These are phyloP conservation scores for Rubroboletus satanas DNA, from an alignment of 768 basidiomycete genomes.

Conservation along the genomic window DNA sequence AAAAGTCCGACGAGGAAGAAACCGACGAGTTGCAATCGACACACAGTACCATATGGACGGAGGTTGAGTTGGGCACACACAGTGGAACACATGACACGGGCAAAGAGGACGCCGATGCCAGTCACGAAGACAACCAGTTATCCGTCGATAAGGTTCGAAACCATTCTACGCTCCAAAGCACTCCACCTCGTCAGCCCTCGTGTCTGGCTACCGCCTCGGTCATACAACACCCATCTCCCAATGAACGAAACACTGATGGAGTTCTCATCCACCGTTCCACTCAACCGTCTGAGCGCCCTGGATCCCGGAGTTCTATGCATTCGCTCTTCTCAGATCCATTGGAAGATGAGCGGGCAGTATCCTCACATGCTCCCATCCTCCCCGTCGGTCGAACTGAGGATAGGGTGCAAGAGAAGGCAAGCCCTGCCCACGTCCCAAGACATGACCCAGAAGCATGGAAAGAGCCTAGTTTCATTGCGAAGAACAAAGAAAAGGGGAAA, in stretches of 20 bases:
- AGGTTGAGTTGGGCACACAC: neutral
- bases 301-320: constrained; percentile 14
- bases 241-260: neutral
- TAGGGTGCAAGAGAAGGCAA: neutral
- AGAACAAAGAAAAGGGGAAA: constrained; percentile 19
- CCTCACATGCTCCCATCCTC: neutral
- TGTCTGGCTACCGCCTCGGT: neutral
- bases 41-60: neutral
- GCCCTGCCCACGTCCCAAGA: neutral
- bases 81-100: neutral
- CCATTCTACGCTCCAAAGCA: neutral
- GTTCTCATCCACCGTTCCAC: neutral
- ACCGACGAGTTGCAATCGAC: constrained; percentile 7
- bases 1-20: constrained; percentile 10
- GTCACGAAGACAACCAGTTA: neutral
- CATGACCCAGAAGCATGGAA: constrained; percentile 32
- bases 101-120: neutral
- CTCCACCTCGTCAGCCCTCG: neutral
- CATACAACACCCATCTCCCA: neutral
- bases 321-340: constrained; percentile 27
- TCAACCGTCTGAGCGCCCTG: neutral
- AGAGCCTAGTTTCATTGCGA: constrained; percentile 30
- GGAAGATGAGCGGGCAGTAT: neutral
- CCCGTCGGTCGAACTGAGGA: neutral
- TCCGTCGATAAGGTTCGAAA: constrained; percentile 6